Evolutionary conservation across 805 yeast genomes (phyloP).

Genomic region (Debaryomyces prosopidis): DNA sequence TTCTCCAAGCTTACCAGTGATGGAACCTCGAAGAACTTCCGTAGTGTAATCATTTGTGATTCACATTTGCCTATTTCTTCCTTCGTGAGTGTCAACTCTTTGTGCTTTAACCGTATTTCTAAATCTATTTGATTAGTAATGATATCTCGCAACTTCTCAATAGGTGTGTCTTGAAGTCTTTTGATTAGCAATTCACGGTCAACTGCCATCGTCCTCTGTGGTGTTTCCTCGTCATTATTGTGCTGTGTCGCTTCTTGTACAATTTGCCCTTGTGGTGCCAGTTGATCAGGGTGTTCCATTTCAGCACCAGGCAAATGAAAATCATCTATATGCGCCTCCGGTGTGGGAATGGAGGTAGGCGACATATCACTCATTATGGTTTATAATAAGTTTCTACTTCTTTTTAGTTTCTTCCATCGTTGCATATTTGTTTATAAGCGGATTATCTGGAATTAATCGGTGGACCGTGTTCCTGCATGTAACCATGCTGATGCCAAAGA

Average conservation of each 20-base stretch:
- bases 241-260: neutral
- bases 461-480: no score
- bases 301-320: neutral
- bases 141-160: slow-evolving; percentile 29
- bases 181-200: slow-evolving; percentile 8
- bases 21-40: slow-evolving; percentile 46
- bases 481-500: no score
- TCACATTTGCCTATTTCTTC: slow-evolving; percentile 59
- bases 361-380: neutral
- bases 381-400: neutral
- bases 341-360: neutral
- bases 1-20: slow-evolving; percentile 36
- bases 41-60: slow-evolving; percentile 53
- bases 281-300: neutral
- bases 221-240: neutral
- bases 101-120: slow-evolving; percentile 60
- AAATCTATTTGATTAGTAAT: slow-evolving; percentile 52
- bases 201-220: neutral
- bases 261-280: neutral
- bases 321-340: neutral
- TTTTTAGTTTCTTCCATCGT: neutral
- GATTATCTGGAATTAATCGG: no score
- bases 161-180: slow-evolving; percentile 19
- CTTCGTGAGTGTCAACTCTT: slow-evolving; percentile 51
- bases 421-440: no score